These are phyloP conservation scores for Cinnamomum chago DNA, from an alignment of 164 flowering plant genomes.

Conservation along the genomic window DNA sequence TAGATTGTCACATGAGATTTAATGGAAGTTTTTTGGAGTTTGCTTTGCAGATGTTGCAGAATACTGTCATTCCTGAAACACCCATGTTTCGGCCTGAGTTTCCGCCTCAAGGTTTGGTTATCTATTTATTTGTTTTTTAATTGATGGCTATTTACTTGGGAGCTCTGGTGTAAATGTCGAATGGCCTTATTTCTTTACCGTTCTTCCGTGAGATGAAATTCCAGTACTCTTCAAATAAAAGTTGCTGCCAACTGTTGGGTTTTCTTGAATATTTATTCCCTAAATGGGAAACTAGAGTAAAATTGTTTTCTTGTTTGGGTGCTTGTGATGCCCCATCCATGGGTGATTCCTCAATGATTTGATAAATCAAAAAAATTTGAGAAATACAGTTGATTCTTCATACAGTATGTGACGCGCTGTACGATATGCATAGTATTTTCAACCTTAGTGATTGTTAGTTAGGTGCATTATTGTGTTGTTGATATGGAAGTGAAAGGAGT, in stretches of 20 bases:
- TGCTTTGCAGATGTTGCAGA: slow-evolving; percentile 53
- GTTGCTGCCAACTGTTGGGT: not conserved
- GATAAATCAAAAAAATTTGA: too few species aligned
- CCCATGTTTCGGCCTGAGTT: slow-evolving; percentile 94
- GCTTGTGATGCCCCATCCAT: not conserved
- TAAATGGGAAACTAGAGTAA: not conserved
- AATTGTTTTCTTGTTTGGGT: not conserved
- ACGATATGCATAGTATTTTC: not conserved
- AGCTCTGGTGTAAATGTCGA: not conserved
- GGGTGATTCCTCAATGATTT: not conserved
- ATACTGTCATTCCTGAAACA: slow-evolving; percentile 75
- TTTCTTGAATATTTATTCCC: not conserved
- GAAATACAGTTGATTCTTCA: too few species aligned
- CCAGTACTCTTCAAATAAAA: not conserved
- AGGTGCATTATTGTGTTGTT: too few species aligned
- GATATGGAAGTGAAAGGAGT: not conserved
- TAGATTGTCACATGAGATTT: slow-evolving; percentile 1
- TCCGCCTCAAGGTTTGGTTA: slow-evolving; percentile 77
- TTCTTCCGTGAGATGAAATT: not conserved
- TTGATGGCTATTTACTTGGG: not conserved
- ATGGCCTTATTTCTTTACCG: not conserved
- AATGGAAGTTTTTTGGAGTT: not conserved
- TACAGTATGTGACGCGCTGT: not conserved
- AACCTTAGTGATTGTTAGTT: too few species aligned
- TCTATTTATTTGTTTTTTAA: not conserved